Conservation (phyloP, 1,284 basidiomycete genomes). For the Rhodotorula sp. region DNA sequence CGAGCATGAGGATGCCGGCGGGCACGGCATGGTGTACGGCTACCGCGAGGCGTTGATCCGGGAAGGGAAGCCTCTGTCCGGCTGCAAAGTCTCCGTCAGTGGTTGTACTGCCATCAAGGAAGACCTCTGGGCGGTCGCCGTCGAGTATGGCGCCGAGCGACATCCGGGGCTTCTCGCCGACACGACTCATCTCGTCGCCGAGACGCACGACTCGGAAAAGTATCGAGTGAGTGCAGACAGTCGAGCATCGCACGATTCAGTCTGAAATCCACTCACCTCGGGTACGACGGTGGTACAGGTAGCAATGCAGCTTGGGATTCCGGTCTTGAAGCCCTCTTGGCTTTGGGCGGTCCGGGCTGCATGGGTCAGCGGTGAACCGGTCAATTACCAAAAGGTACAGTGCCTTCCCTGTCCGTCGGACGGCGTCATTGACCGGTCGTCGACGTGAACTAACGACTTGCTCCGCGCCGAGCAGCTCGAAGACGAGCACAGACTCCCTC, state of each 20-base stretch:
- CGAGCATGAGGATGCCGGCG: constrained; percentile 24
- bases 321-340: constrained; percentile 70
- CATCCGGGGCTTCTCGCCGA: constrained; percentile 68
- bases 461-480: constrained; percentile 53
- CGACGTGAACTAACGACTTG: background rate
- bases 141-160: constrained; percentile 68
- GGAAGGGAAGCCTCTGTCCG: constrained; percentile 60
- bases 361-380: constrained; percentile 73
- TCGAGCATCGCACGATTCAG: no score
- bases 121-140: constrained; percentile 64
- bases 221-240: constrained; percentile 58
- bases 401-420: constrained; percentile 33
- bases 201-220: constrained; percentile 68
- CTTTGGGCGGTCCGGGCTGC: constrained; percentile 64
- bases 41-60: constrained; percentile 25
- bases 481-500: constrained; percentile 59
- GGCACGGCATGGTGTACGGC: constrained; percentile 44
- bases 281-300: constrained; percentile 54
- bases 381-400: constrained; percentile 59
- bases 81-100: constrained; percentile 59
- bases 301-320: constrained; percentile 68
- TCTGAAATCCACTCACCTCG: no score
- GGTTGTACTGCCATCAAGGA: constrained; percentile 19
- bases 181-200: constrained; percentile 74
- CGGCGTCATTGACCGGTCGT: background rate